phyloP scores from a whole-genome alignment of 345 rosid species.

The Populus tremula region DNA sequence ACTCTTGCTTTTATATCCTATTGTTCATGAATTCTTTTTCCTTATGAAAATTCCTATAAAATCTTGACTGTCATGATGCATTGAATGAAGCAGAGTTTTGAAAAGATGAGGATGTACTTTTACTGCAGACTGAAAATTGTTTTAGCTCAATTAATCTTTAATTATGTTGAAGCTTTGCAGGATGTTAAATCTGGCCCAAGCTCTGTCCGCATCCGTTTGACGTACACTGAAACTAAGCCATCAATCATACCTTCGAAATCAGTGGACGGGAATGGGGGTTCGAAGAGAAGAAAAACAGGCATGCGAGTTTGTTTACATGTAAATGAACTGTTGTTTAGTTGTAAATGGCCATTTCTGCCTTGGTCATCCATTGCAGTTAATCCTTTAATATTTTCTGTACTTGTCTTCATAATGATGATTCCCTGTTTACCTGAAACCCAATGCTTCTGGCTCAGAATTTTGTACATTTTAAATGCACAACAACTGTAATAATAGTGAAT shows the following conservation, averaged over 20 bases:
- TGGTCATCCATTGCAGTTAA: not conserved
- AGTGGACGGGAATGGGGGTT: conserved; percentile 32
- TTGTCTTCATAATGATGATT: not conserved
- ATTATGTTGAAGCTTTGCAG: conserved; percentile 56
- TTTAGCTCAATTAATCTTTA: conserved; percentile 10
- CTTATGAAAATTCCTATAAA: not conserved
- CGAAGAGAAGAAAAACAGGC: conserved; percentile 77
- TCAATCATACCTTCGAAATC: conserved; percentile 29
- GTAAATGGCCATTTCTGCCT: not conserved
- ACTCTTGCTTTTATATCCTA: not conserved
- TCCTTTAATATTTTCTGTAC: not conserved
- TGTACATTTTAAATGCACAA: too few species aligned
- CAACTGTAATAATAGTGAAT: too few species aligned
- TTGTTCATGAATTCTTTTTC: too few species aligned
- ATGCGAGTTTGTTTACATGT: conserved; percentile 14
- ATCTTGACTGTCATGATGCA: not conserved
- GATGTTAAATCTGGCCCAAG: conserved; percentile 57
- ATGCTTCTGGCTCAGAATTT: too few species aligned
- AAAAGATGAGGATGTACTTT: not conserved
- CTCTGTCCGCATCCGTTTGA: conserved; percentile 63
- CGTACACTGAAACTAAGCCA: conserved; percentile 41
- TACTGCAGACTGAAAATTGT: not conserved
- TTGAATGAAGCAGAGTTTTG: not conserved
- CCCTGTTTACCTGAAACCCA: too few species aligned
- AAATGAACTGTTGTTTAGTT: not conserved